Conservation (phyloP, 768 basidiomycete species). For the Tephrocybe rancida region DNA sequence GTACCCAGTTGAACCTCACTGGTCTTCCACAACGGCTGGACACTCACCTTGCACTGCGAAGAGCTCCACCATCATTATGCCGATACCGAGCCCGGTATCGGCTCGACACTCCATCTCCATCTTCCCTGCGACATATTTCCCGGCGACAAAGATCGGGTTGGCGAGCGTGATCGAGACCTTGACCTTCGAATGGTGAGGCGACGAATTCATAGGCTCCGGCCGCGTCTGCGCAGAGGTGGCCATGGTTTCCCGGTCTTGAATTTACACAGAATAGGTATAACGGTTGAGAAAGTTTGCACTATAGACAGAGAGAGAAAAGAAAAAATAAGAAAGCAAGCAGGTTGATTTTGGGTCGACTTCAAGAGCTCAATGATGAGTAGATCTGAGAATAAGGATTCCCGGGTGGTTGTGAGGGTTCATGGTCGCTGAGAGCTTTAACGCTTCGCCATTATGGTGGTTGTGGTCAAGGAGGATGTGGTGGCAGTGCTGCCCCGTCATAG, state of each 20-base stretch:
- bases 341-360: background rate
- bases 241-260: conserved; percentile 4
- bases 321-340: conserved; percentile 3
- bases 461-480: conserved; percentile 1
- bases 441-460: conserved; percentile 16
- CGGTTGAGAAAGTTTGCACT: conserved; percentile 1
- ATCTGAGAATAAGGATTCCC: conserved; percentile 6
- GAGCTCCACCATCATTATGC: conserved; percentile 77
- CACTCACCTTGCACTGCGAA: conserved; percentile 70
- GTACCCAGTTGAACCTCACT: background rate
- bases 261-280: background rate
- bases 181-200: conserved; percentile 78
- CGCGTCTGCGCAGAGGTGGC: conserved; percentile 22
- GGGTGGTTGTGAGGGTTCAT: background rate
- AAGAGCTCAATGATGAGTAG: background rate
- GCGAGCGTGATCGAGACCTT: conserved; percentile 65
- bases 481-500: conserved; percentile 10
- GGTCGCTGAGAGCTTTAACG: conserved; percentile 8
- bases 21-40: background rate
- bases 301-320: too few relatives aligned
- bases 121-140: conserved; percentile 68
- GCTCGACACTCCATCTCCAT: conserved; percentile 81
- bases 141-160: conserved; percentile 66
- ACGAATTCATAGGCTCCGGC: conserved; percentile 78
- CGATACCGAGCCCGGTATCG: conserved; percentile 73